phyloP scores from a whole-genome alignment of 352 stramenopile species.

The Globisporangium barbulae region DNA sequence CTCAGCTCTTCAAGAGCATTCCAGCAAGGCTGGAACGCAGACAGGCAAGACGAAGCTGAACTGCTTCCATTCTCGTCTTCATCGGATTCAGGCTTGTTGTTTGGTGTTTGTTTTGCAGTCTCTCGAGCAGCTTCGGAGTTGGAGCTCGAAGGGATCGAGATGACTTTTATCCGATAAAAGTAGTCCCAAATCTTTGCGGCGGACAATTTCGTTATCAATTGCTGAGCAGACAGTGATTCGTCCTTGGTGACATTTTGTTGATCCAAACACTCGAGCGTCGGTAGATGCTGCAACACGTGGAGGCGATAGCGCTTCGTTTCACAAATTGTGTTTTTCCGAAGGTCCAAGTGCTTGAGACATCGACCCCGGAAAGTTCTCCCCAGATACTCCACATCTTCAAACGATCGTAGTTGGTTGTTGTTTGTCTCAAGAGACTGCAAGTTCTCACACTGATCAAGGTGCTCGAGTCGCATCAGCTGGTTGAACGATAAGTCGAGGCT shows the following conservation, averaged over 20 bases:
- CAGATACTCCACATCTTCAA: constrained; percentile 53
- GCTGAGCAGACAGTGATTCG: constrained; percentile 31
- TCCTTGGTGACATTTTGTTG: constrained; percentile 40
- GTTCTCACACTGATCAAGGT: constrained; percentile 32
- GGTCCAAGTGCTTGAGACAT: constrained; percentile 38
- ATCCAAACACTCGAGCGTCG: constrained; percentile 43
- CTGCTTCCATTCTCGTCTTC: constrained; percentile 12
- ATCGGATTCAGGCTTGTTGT: constrained; percentile 26
- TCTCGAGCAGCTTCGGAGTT: background rate
- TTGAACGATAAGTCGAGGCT: constrained; percentile 74
- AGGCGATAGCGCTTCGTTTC: constrained; percentile 64
- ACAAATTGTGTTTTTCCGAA: constrained; percentile 72
- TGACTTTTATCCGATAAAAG: constrained; percentile 8
- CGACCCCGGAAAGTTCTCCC: constrained; percentile 18
- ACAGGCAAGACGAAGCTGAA: constrained; percentile 3
- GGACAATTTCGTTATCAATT: constrained; percentile 48
- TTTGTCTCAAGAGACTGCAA: constrained; percentile 53
- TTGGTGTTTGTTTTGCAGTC: constrained; percentile 1
- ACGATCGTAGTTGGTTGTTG: constrained; percentile 58
- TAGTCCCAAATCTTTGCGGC: constrained; percentile 39
- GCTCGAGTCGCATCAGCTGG: constrained; percentile 36
- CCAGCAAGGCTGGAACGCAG: constrained; percentile 26
- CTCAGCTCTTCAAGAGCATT: constrained; percentile 58
- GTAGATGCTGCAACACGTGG: constrained; percentile 51
- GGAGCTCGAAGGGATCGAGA: background rate